A percentile compares a stretch with the other conserved stretches of the same genome.
Evolutionary conservation across 371 early-diverging fungal species (phyloP).

Genomic region (Mortierella sp.): DNA sequence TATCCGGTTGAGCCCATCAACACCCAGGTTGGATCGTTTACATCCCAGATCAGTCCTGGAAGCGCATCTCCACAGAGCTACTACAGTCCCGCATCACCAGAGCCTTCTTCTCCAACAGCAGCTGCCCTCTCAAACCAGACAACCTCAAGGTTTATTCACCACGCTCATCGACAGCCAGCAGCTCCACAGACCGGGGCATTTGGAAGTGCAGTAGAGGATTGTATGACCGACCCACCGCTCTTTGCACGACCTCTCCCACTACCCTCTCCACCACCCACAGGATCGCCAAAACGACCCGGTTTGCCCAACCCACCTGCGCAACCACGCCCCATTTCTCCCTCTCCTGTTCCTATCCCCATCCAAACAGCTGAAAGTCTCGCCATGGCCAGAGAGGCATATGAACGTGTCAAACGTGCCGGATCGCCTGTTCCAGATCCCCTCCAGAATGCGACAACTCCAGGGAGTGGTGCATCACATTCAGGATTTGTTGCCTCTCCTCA

Average conservation of each 20-base stretch:
- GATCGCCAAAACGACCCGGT: constrained; percentile 19
- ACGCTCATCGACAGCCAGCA: constrained; percentile 52
- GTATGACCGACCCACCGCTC: constrained; percentile 37
- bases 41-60: constrained; percentile 39
- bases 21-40: constrained; percentile 41
- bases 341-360: constrained; percentile 36
- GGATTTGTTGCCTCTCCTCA: constrained; percentile 20
- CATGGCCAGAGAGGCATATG: constrained; percentile 45
- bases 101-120: constrained; percentile 20
- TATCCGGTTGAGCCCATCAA: constrained; percentile 33
- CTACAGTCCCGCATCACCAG: constrained; percentile 22
- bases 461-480: constrained; percentile 16
- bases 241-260: constrained; percentile 51
- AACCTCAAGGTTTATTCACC: constrained; percentile 47
- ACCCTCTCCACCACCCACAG: constrained; percentile 42
- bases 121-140: constrained; percentile 26
- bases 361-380: constrained; percentile 50
- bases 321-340: constrained; percentile 18
- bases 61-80: constrained; percentile 33
- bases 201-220: constrained; percentile 50
- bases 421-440: constrained; percentile 38
- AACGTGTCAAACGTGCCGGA: constrained; percentile 41
- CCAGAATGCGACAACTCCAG: constrained; percentile 15
- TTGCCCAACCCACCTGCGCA: neutral
- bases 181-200: constrained; percentile 53